Evolutionary conservation across 441 rosid species (phyloP).

Genomic region (Oxalis stricta): DNA sequence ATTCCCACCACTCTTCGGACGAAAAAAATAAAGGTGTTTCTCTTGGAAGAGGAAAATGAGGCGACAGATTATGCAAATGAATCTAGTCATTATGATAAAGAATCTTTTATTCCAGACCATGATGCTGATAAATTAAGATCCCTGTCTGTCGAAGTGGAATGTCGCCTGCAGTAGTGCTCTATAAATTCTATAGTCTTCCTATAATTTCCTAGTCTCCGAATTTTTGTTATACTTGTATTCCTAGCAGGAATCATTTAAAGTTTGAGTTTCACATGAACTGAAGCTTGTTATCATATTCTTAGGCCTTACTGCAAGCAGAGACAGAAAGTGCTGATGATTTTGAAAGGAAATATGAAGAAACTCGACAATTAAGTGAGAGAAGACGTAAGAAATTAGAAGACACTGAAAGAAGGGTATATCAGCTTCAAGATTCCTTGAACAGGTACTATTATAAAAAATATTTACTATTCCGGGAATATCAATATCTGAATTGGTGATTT

Average conservation of each 20-base stretch:
- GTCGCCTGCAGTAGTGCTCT: slow-evolving; percentile 42
- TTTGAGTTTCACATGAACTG: not conserved
- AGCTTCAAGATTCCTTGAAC: slow-evolving; percentile 69
- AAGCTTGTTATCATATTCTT: slow-evolving; percentile 6
- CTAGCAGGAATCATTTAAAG: not conserved
- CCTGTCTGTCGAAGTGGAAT: slow-evolving; percentile 37
- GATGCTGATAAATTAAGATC: slow-evolving; percentile 27
- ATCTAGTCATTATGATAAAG: slow-evolving; percentile 13
- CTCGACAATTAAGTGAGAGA: slow-evolving; percentile 50
- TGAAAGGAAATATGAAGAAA: slow-evolving; percentile 54
- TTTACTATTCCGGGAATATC: no score
- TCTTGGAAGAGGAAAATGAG: slow-evolving; percentile 21
- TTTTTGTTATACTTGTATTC: not conserved
- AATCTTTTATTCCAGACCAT: slow-evolving; percentile 14
- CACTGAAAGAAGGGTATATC: slow-evolving; percentile 62
- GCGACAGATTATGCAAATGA: slow-evolving; percentile 17
- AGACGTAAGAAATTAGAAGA: slow-evolving; percentile 62
- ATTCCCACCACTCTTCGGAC: slow-evolving; percentile 15
- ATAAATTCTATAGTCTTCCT: slow-evolving; percentile 4
- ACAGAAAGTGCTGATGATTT: slow-evolving; percentile 64
- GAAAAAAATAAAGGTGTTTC: slow-evolving; percentile 18
- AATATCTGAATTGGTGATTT: no score
- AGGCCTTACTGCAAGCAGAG: slow-evolving; percentile 54
- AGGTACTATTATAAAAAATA: slow-evolving; percentile 77
- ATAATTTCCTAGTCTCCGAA: not conserved